Evolutionary conservation across 768 basidiomycete species (phyloP).

Genomic region (Pholiota conissans): DNA sequence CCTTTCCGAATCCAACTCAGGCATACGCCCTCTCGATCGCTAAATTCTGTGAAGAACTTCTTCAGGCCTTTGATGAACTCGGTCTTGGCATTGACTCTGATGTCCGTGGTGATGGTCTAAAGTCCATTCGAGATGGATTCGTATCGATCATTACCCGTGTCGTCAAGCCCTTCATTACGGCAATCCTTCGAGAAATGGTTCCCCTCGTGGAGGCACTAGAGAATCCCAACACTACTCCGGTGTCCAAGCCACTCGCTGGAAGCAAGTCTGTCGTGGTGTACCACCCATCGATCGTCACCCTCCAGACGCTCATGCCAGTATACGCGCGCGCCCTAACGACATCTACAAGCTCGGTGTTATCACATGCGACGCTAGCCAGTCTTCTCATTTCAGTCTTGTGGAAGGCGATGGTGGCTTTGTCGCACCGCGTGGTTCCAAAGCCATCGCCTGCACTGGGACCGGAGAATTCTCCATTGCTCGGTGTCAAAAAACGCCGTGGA

Average conservation of each 20-base stretch:
- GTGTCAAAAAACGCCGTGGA: slow-evolving; percentile 40
- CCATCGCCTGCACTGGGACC: slow-evolving; percentile 43
- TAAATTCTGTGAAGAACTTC: slow-evolving; percentile 71
- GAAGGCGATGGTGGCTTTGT: slow-evolving; percentile 70
- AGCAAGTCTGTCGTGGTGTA: slow-evolving; percentile 31
- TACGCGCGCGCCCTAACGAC: slow-evolving; percentile 59
- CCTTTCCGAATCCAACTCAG: slow-evolving; percentile 65
- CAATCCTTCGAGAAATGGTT: slow-evolving; percentile 60
- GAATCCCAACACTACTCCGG: slow-evolving; percentile 30
- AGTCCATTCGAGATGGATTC: slow-evolving; percentile 67
- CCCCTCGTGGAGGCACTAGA: slow-evolving; percentile 68
- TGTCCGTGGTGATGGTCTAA: slow-evolving; percentile 65
- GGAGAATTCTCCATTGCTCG: slow-evolving; percentile 24
- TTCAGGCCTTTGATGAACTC: slow-evolving; percentile 69
- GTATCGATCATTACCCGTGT: slow-evolving; percentile 68
- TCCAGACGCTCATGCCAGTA: slow-evolving; percentile 61
- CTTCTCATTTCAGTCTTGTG: slow-evolving; percentile 75
- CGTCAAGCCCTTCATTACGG: slow-evolving; percentile 59
- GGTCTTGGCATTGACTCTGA: slow-evolving; percentile 63
- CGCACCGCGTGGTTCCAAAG: slow-evolving; percentile 52
- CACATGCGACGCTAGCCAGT: slow-evolving; percentile 65
- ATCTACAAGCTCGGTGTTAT: slow-evolving; percentile 50
- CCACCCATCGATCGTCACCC: slow-evolving; percentile 61
- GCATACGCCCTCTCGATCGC: slow-evolving; percentile 69
- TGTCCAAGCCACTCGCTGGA: slow-evolving; percentile 29